Evolutionary conservation across 1,284 basidiomycete species (phyloP).

Genomic region (Hypsizygus ulmarius): DNA sequence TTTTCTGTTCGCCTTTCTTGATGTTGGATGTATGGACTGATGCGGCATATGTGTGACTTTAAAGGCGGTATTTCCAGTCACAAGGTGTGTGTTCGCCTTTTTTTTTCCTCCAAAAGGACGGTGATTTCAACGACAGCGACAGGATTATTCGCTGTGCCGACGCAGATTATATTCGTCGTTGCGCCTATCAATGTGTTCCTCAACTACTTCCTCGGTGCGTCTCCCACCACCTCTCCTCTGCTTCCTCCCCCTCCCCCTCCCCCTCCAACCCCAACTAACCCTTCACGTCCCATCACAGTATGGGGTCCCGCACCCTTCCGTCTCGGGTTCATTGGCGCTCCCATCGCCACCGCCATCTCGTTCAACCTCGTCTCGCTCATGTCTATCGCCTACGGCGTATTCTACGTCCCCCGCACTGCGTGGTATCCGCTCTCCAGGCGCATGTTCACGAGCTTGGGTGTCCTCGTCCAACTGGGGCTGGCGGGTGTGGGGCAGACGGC

Average conservation of each 20-base stretch:
- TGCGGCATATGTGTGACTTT: no score
- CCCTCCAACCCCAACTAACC: neutral
- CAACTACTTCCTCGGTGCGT: conserved; percentile 77
- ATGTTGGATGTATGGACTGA: no score
- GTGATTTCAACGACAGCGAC: conserved; percentile 11
- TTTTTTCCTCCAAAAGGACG: neutral
- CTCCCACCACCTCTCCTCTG: no score
- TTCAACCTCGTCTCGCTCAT: conserved; percentile 80
- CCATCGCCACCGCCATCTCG: conserved; percentile 84
- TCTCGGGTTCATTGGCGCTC: conserved; percentile 92
- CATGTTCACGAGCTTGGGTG: conserved; percentile 69
- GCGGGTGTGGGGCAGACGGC: conserved; percentile 67
- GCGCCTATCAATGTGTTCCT: conserved; percentile 86
- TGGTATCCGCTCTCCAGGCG: conserved; percentile 79
- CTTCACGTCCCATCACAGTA: conserved; percentile 43
- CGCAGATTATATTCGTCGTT: conserved; percentile 79
- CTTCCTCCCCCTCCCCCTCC: neutral
- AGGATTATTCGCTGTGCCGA: conserved; percentile 86
- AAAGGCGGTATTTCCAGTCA: conserved; percentile 84
- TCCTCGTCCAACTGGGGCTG: conserved; percentile 72
- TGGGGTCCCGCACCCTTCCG: conserved; percentile 80
- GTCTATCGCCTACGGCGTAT: conserved; percentile 72
- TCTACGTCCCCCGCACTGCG: conserved; percentile 74
- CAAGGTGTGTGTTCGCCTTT: conserved; percentile 50
- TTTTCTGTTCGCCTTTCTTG: no score